Evolutionary conservation across 805 yeast genomes (phyloP).

Genomic region (Wickerhamiella alocasiicola): DNA sequence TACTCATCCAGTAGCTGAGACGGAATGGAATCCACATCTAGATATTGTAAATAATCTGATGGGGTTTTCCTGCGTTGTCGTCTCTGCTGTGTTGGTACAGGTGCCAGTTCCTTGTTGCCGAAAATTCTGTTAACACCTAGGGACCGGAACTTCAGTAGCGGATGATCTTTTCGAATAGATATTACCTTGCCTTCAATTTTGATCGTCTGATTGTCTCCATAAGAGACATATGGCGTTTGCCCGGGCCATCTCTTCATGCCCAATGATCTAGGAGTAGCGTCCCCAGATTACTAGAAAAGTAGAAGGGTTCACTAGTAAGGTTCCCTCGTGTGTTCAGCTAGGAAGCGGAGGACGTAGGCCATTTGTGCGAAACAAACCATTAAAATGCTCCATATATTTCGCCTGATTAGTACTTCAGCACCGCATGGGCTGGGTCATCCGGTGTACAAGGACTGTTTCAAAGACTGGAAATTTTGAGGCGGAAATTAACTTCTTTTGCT

Average conservation of each 20-base stretch:
- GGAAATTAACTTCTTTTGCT: too few relatives aligned
- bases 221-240: constrained; percentile 1
- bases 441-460: too few relatives aligned
- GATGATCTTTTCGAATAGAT: neutral
- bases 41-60: neutral
- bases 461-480: too few relatives aligned
- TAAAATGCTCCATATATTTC: too few relatives aligned
- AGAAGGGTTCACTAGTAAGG: too few relatives aligned
- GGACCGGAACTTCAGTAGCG: neutral
- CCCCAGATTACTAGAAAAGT: neutral
- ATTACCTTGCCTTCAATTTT: neutral
- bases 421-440: too few relatives aligned
- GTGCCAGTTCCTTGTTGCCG: too few relatives aligned
- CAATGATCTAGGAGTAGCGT: neutral
- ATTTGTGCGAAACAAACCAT: too few relatives aligned
- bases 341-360: too few relatives aligned
- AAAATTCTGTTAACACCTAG: neutral
- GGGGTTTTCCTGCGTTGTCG: neutral
- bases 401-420: too few relatives aligned
- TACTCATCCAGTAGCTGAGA: neutral
- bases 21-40: constrained; percentile 1
- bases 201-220: constrained; percentile 1
- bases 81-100: neutral
- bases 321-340: too few relatives aligned
- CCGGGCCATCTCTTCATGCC: constrained; percentile 10